Evolutionary conservation across 768 basidiomycete species (phyloP), one percentile per base, ranked within the genome.

Genomic region (Tulasnella sp.): DNA sequence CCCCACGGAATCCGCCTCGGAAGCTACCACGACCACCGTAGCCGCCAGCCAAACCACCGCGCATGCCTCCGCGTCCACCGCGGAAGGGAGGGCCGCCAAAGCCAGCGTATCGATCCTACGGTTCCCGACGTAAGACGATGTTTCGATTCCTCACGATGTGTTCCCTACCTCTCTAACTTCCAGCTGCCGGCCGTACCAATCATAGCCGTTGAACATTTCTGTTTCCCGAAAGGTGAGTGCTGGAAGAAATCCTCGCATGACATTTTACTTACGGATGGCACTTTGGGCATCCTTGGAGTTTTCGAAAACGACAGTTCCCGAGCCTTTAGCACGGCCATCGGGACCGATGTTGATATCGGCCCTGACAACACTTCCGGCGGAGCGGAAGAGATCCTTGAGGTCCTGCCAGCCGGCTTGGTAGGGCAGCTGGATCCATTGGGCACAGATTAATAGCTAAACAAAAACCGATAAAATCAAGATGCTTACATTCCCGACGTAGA

Each of bases 201-300:
- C 95, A 77, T 92, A 97, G 35, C 95, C 95, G 73, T 97, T 91
- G 79, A 95, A 98, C 93, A 96, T 97, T 77, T 82, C 95, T 97
- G 75, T 26, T 59, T 3, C 52, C 9, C 39, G 41, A 64, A 29
- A 62, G 47, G 47, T 74, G 22, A 77, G 71, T 16, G 26, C n/a
- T 9, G 40, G 42, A n/a, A 3, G 8, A 0, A 11, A 22, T 29
- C 36, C 12, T n/a, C 26, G 2, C 22, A 44, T 34, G 22, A 5
- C 22, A 2, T 14, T 26, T 22, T 9, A 72, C 74, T 34, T 39
- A 74, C 74, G 40, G 47, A 74, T 74, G 35, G 74, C 89, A 2
- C 95, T 92, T 76, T 98, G 95, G 37, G 83, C 82, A 75, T 94
- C 91, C 1, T 87, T 90, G 5, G 90, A 88, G 22, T 41, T 74